Conservation (phyloP, 2,329 filamentous ascomycete genomes). For the Bipolaris cookei region DNA sequence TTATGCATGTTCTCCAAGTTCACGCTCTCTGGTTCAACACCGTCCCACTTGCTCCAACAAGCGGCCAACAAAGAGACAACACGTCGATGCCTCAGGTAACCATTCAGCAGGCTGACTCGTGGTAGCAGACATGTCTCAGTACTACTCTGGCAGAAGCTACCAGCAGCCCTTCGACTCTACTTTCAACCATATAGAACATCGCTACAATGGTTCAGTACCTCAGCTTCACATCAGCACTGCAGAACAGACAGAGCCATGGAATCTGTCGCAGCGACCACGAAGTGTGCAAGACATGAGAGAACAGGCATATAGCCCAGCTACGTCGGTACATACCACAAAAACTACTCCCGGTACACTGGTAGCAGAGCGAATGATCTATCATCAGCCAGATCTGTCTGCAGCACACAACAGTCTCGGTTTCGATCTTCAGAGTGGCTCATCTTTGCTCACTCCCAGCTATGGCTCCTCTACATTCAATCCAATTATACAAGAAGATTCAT, state of each 20-base stretch:
- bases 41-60: not conserved
- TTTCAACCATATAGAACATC: slow-evolving; percentile 22
- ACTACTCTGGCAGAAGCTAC: slow-evolving; percentile 24
- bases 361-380: slow-evolving; percentile 9
- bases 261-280: slow-evolving; percentile 11
- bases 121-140: slow-evolving; percentile 39
- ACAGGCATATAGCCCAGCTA: slow-evolving; percentile 26
- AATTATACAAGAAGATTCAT: slow-evolving; percentile 33
- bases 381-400: slow-evolving; percentile 12
- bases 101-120: slow-evolving; percentile 30
- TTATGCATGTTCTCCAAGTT: not conserved
- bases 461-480: slow-evolving; percentile 11
- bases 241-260: slow-evolving; percentile 29
- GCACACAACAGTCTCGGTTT: slow-evolving; percentile 12
- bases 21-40: not conserved
- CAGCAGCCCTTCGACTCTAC: slow-evolving; percentile 23
- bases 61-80: not conserved
- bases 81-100: slow-evolving; percentile 17
- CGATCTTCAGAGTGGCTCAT: slow-evolving; percentile 15
- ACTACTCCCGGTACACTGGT: slow-evolving; percentile 16
- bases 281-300: slow-evolving; percentile 17
- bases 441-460: slow-evolving; percentile 22
- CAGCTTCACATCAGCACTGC: slow-evolving; percentile 17
- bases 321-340: slow-evolving; percentile 19
- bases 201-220: slow-evolving; percentile 15